Conservation (phyloP, 139 green algal genomes). For the Nannochloris sp. region DNA sequence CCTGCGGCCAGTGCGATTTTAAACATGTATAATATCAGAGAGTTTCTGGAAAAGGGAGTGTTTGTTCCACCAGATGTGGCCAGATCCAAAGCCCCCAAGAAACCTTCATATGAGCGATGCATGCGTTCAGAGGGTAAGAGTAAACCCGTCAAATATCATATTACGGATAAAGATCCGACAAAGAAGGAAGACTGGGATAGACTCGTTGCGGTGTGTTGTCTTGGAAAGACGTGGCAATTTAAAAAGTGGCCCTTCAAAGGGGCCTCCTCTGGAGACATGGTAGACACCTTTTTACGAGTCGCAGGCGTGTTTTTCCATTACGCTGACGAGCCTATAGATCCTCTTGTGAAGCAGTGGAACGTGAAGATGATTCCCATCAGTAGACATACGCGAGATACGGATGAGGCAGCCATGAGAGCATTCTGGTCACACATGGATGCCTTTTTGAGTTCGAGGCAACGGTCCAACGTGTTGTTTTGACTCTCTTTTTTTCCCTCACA, state of each 20-base stretch:
- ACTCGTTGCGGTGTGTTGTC: conserved; percentile 59
- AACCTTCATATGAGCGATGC: neutral
- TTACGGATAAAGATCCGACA: conserved; percentile 33
- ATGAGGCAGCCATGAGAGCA: conserved; percentile 6
- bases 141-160: conserved; percentile 28
- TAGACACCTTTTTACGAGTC: conserved; percentile 30
- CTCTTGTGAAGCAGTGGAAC: conserved; percentile 38
- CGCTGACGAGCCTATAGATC: conserved; percentile 25
- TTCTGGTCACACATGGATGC: conserved; percentile 13
- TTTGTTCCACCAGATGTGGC: conserved; percentile 30
- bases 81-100: neutral
- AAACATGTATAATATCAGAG: conserved; percentile 53
- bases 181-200: conserved; percentile 41
- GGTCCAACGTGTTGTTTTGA: neutral
- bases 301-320: conserved; percentile 36
- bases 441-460: conserved; percentile 4
- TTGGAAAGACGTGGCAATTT: conserved; percentile 64
- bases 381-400: conserved; percentile 21
- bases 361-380: conserved; percentile 29
- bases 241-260: conserved; percentile 60
- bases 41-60: conserved; percentile 43
- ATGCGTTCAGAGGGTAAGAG: neutral
- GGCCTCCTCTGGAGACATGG: conserved; percentile 24
- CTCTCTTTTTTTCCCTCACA: neutral
- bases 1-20: conserved; percentile 37